phyloP scores from a whole-genome alignment of 1,284 basidiomycete genomes.

The Xerocomus nothofagi region DNA sequence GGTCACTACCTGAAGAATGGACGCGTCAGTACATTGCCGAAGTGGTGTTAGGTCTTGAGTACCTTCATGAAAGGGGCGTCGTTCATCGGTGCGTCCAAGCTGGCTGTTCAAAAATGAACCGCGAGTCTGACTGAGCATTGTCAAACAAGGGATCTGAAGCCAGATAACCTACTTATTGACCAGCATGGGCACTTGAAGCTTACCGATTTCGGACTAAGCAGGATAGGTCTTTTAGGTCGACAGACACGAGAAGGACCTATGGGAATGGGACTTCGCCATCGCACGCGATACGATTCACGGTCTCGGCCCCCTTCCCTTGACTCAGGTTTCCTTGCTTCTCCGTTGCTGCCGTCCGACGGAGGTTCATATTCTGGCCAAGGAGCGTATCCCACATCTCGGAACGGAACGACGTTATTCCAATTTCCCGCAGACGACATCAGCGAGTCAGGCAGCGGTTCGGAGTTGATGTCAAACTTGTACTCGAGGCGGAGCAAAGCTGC shows the following conservation, averaged over 20 bases:
- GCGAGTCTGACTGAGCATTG: constrained; percentile 8
- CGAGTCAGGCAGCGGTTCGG: constrained; percentile 82
- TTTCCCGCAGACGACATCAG: constrained; percentile 74
- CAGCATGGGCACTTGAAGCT: constrained; percentile 95
- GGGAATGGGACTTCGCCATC: constrained; percentile 50
- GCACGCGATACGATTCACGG: constrained; percentile 62
- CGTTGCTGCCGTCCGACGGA: constrained; percentile 62
- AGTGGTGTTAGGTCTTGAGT: constrained; percentile 92
- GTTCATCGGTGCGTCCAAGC: constrained; percentile 85
- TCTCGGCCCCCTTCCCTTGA: constrained; percentile 82
- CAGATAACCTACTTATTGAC: constrained; percentile 97
- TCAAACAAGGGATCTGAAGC: constrained; percentile 85
- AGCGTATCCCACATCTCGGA: constrained; percentile 54
- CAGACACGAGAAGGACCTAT: constrained; percentile 84
- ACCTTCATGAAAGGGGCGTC: constrained; percentile 90
- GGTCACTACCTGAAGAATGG: constrained; percentile 94
- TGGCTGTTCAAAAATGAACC: neutral
- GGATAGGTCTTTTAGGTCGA: constrained; percentile 95
- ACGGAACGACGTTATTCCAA: constrained; percentile 64
- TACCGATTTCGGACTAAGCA: constrained; percentile 96
- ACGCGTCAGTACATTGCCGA: constrained; percentile 95
- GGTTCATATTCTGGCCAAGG: constrained; percentile 83
- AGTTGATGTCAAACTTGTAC: constrained; percentile 64
- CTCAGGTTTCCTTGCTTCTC: constrained; percentile 75
- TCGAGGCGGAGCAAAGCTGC: constrained; percentile 54